Conservation (phyloP, 345 rosid species). For the Mallotus nudiflorus region DNA sequence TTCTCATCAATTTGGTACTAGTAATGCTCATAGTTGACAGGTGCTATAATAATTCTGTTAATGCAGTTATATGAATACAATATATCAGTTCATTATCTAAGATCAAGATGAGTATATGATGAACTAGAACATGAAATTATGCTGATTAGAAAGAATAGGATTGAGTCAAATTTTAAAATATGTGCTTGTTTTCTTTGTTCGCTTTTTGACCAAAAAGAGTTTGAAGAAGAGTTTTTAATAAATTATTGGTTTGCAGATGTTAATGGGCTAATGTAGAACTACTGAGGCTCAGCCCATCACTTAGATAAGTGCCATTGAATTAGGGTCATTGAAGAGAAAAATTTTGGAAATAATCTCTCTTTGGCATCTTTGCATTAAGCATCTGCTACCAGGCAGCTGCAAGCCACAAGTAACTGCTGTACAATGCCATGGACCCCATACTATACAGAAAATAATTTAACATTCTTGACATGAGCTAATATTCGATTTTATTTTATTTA, state of each 20-base stretch:
- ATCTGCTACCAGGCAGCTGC: background rate
- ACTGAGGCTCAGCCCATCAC: background rate
- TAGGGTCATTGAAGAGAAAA: background rate
- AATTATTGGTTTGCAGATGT: background rate
- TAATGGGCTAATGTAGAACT: background rate
- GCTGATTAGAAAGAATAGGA: background rate
- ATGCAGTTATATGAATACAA: no score
- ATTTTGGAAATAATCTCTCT: slow-evolving; percentile 6
- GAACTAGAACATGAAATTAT: background rate
- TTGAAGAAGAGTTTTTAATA: background rate
- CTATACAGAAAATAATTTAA: background rate
- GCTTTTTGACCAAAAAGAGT: background rate
- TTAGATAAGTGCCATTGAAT: background rate
- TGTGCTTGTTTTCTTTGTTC: background rate
- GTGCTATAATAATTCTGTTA: background rate
- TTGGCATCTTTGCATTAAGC: background rate
- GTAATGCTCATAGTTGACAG: background rate
- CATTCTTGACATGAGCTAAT: background rate
- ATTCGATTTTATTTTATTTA: no score
- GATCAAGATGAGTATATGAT: background rate
- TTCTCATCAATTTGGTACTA: background rate
- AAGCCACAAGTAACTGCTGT: no score
- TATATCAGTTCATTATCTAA: no score
- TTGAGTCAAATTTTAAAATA: background rate
- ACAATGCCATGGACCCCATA: no score